phyloP scores from a whole-genome alignment of 2,329 filamentous ascomycete species.

The Phialemoniopsis sp. region DNA sequence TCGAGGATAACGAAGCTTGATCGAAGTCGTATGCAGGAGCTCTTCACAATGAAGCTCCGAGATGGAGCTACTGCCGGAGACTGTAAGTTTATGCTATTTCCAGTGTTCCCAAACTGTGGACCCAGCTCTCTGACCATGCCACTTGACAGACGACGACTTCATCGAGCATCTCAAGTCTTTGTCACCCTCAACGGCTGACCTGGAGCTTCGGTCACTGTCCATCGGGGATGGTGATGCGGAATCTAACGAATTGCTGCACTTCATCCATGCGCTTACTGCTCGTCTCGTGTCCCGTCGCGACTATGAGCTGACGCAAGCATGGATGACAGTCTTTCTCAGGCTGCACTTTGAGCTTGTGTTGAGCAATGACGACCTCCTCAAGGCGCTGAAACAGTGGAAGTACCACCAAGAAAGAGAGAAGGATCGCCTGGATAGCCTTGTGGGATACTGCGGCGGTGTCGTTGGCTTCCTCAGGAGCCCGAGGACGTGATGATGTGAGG shows the following conservation, averaged over 20 bases:
- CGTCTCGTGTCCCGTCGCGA: constrained; percentile 67
- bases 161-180: constrained; percentile 77
- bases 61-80: constrained; percentile 49
- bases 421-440: constrained; percentile 66
- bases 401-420: constrained; percentile 68
- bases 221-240: constrained; percentile 21
- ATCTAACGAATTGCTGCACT: constrained; percentile 70
- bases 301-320: constrained; percentile 92
- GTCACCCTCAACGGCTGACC: constrained; percentile 78
- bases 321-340: constrained; percentile 92
- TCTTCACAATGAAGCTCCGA: constrained; percentile 54
- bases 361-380: constrained; percentile 42
- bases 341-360: constrained; percentile 63
- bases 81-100: constrained; percentile 45
- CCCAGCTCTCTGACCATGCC: constrained; percentile 17
- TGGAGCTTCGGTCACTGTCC: constrained; percentile 81
- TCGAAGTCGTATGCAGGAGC: constrained; percentile 49
- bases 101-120: too few relatives aligned
- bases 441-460: constrained; percentile 85
- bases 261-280: constrained; percentile 75
- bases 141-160: constrained; percentile 53
- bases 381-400: constrained; percentile 66
- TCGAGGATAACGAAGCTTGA: constrained; percentile 70
- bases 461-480: constrained; percentile 73
- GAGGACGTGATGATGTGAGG: constrained; percentile 31